Evolutionary conservation across 495 filamentous ascomycete species (phyloP).

Genomic region (Saxispiralis lemnorum): DNA sequence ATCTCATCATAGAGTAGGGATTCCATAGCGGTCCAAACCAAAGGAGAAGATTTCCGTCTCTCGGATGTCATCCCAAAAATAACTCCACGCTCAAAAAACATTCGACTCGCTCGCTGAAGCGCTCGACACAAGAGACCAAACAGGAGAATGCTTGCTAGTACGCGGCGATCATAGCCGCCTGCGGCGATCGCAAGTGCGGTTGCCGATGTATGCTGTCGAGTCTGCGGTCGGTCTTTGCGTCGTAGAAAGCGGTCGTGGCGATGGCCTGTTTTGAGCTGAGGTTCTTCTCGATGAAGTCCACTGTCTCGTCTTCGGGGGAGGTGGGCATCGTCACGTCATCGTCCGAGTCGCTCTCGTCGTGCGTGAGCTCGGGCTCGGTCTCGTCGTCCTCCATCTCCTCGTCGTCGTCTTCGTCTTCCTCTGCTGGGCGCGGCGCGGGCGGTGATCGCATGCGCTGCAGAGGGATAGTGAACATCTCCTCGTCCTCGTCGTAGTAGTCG

Average conservation of each 20-base stretch:
- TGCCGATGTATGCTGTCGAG: constrained; percentile 10
- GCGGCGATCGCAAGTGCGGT: constrained; percentile 3
- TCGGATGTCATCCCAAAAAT: background rate
- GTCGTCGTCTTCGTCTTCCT: constrained; percentile 17
- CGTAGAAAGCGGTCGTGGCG: constrained; percentile 34
- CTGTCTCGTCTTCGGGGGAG: constrained; percentile 52
- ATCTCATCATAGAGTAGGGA: too few species aligned
- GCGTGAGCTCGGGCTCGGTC: constrained; percentile 1
- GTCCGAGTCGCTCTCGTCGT: constrained; percentile 15
- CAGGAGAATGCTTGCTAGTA: background rate
- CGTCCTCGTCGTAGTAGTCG: constrained; percentile 20
- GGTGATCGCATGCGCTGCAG: constrained; percentile 23
- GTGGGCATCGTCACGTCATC: constrained; percentile 34
- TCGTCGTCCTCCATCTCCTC: constrained; percentile 14
- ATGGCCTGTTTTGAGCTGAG: constrained; percentile 27
- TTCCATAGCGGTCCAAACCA: too few species aligned
- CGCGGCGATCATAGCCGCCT: constrained; percentile 7
- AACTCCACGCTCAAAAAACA: background rate
- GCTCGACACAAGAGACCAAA: background rate
- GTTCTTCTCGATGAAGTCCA: constrained; percentile 54
- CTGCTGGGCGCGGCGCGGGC: constrained; percentile 20
- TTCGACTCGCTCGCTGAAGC: background rate
- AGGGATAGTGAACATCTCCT: constrained; percentile 22
- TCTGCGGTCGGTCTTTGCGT: constrained; percentile 11
- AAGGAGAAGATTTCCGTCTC: background rate